A percentile compares a stretch with the other conserved stretches of the same genome.
Evolutionary conservation across 345 rosid species (phyloP).

Genomic region (Noccaea caerulescens): DNA sequence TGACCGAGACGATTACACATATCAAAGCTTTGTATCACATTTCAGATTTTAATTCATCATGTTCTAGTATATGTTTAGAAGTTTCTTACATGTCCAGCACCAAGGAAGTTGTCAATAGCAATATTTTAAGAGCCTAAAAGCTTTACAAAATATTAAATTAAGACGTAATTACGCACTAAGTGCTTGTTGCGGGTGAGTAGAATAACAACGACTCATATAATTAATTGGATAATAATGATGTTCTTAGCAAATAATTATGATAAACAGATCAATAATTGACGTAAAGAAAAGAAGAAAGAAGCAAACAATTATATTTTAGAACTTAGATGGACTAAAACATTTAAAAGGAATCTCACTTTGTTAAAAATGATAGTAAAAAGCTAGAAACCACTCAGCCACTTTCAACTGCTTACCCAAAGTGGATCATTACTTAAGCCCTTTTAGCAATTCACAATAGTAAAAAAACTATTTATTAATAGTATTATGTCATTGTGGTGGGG

Average conservation of each 20-base stretch:
- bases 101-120: slow-evolving; percentile 14
- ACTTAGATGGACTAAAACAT: not conserved
- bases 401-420: slow-evolving; percentile 46
- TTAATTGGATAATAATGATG: slow-evolving; percentile 14
- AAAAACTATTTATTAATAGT: not conserved
- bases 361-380: slow-evolving; percentile 18
- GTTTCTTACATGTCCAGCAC: slow-evolving; percentile 46
- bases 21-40: not conserved
- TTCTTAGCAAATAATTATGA: slow-evolving; percentile 14
- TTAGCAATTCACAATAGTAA: slow-evolving; percentile 16
- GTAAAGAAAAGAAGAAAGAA: not conserved
- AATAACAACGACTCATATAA: slow-evolving; percentile 38
- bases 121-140: slow-evolving; percentile 15
- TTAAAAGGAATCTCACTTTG: slow-evolving; percentile 25
- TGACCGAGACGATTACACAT: not conserved
- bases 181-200: slow-evolving; percentile 44
- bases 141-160: slow-evolving; percentile 15
- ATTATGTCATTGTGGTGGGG: slow-evolving; percentile 30
- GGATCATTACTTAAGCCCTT: slow-evolving; percentile 32
- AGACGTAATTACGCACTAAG: slow-evolving; percentile 44
- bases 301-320: slow-evolving; percentile 2
- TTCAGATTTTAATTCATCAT: not conserved
- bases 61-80: slow-evolving; percentile 16
- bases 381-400: slow-evolving; percentile 42
- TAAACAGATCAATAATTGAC: slow-evolving; percentile 29